These are phyloP conservation scores for Fusarium algeriense DNA, from an alignment of 2,329 filamentous ascomycete genomes.

Conservation along the genomic window DNA sequence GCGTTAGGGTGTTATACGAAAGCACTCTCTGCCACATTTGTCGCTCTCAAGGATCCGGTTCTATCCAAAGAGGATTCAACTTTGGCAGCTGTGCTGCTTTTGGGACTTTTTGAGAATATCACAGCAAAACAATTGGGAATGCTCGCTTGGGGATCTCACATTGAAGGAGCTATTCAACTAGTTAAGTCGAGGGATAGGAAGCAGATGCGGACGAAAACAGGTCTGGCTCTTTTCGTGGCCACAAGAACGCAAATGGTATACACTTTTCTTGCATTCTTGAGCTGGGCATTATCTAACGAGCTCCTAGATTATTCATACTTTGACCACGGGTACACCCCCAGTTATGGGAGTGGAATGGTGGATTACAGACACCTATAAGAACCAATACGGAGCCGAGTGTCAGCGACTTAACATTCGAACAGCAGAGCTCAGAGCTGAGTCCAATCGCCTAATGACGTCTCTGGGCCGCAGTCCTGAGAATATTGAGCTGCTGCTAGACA, in stretches of 20 bases:
- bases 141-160: slow-evolving; percentile 72
- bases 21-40: slow-evolving; percentile 65
- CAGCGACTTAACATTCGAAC: slow-evolving; percentile 67
- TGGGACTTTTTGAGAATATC: slow-evolving; percentile 73
- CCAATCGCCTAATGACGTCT: slow-evolving; percentile 62
- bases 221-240: slow-evolving; percentile 68
- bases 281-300: slow-evolving; percentile 8
- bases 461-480: slow-evolving; percentile 62
- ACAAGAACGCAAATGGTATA: slow-evolving; percentile 71
- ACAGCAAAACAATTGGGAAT: slow-evolving; percentile 66
- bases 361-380: slow-evolving; percentile 65
- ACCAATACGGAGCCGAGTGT: slow-evolving; percentile 61
- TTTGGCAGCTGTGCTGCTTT: slow-evolving; percentile 68
- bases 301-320: slow-evolving; percentile 67
- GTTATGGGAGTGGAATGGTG: slow-evolving; percentile 70
- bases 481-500: slow-evolving; percentile 62
- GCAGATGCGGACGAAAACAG: slow-evolving; percentile 65
- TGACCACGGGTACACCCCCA: slow-evolving; percentile 65
- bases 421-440: slow-evolving; percentile 67
- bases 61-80: slow-evolving; percentile 67
- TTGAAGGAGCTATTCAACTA: slow-evolving; percentile 73
- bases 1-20: slow-evolving; percentile 67
- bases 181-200: slow-evolving; percentile 69
- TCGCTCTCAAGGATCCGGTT: slow-evolving; percentile 64
- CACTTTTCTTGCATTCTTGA: background rate